Conservation (phyloP, 768 basidiomycete species). For the Psilocybe azurescens region DNA sequence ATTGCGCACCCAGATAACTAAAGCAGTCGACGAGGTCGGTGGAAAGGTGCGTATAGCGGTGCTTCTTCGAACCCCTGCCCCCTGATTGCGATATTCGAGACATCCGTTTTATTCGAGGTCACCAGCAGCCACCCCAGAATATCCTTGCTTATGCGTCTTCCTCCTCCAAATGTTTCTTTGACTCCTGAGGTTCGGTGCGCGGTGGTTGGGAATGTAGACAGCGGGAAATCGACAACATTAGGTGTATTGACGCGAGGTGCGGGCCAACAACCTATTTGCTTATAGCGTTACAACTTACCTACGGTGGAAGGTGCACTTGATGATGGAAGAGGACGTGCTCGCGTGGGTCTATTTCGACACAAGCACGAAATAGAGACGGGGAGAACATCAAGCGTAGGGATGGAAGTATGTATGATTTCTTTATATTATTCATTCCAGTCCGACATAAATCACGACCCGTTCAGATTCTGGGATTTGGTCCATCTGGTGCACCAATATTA, state of each 20-base stretch:
- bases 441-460: not conserved
- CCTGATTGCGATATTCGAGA: slow-evolving; percentile 37
- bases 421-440: not conserved
- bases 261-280: slow-evolving; percentile 12
- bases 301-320: slow-evolving; percentile 64
- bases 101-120: slow-evolving; percentile 58
- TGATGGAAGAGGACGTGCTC: slow-evolving; percentile 81
- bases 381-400: slow-evolving; percentile 93
- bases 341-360: slow-evolving; percentile 92
- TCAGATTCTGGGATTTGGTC: slow-evolving; percentile 89
- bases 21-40: slow-evolving; percentile 75
- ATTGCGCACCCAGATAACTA: slow-evolving; percentile 48
- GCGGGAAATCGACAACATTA: slow-evolving; percentile 93
- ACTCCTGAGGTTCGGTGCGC: slow-evolving; percentile 96
- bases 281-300: not conserved
- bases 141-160: slow-evolving; percentile 71
- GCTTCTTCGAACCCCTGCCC: no score
- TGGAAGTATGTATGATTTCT: slow-evolving; percentile 70
- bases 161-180: slow-evolving; percentile 73
- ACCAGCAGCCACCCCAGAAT: slow-evolving; percentile 56
- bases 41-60: slow-evolving; percentile 59
- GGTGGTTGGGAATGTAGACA: slow-evolving; percentile 94
- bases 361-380: slow-evolving; percentile 98
- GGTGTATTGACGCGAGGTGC: slow-evolving; percentile 94
- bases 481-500: slow-evolving; percentile 77